Evolutionary conservation across 768 basidiomycete species (phyloP).

Genomic region (Lactifluus echinatus): DNA sequence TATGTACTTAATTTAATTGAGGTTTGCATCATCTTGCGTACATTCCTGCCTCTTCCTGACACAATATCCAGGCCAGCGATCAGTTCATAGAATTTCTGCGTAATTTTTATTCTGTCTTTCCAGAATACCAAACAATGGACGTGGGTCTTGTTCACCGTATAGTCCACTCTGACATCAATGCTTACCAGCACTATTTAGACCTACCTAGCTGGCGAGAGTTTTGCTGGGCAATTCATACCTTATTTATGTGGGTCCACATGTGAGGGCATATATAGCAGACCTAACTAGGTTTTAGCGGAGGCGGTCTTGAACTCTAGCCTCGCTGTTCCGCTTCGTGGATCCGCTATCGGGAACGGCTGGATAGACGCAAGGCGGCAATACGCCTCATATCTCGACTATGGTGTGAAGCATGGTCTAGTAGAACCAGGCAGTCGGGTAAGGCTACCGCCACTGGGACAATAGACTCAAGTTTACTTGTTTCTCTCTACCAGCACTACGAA

Average conservation of each 20-base stretch:
- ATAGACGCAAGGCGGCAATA: conserved; percentile 88
- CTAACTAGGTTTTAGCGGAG: conserved; percentile 45
- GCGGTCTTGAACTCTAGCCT: conserved; percentile 59
- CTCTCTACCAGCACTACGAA: conserved; percentile 49
- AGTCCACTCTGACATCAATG: background rate
- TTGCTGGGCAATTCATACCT: conserved; percentile 96
- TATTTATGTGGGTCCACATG: conserved; percentile 61
- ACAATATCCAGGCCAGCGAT: conserved; percentile 47
- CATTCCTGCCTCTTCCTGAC: background rate
- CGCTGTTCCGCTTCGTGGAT: conserved; percentile 57
- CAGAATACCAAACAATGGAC: conserved; percentile 75
- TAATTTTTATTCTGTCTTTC: conserved; percentile 88
- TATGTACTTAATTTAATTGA: conserved; percentile 75
- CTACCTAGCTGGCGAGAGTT: conserved; percentile 93
- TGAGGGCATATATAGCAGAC: background rate
- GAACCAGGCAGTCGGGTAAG: conserved; percentile 61
- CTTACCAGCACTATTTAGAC: conserved; percentile 45
- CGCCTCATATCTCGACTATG: conserved; percentile 81
- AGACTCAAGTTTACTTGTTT: background rate
- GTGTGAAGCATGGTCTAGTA: conserved; percentile 68
- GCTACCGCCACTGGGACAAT: background rate
- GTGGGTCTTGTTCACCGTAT: conserved; percentile 38
- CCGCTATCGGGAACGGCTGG: conserved; percentile 97
- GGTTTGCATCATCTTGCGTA: conserved; percentile 30
- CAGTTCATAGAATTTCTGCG: conserved; percentile 78